Base-by-base conservation (phyloP, 2,329 filamentous ascomycete genomes). In the Trichoderma oligosporum region DNA sequence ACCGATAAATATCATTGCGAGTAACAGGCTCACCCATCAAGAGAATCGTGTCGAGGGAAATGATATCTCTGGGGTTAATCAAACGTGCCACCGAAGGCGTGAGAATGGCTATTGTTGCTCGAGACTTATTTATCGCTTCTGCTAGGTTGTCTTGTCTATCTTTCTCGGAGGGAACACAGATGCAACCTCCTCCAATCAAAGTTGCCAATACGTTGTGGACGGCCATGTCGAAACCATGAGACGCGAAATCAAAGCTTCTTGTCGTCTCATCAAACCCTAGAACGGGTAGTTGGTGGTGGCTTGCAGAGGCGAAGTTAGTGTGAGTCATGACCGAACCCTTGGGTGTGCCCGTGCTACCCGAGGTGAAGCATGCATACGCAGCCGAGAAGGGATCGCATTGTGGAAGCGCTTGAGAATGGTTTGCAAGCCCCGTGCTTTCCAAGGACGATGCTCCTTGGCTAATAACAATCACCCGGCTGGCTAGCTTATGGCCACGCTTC, bases 281-380 rank as follows among this genome's bases (percentile, higher is more conserved):
- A 7, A 18, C 18, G 4, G 45, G n/a, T 22, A 29, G 39, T 29
- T 62, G 60, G 27, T 20, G n/a, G 31, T 53, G 12, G 16, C 39
- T 9, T 20, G 38, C 29, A 4, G 48, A 51, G 9, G 44, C 44
- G 20, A 51, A 41, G 24, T 42, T 42, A 11, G 14, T 14, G n/a
- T 59, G 55, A 0, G 60, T 51, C 33, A 68, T 56, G 24, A 78
- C 70, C 18, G 78, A 74, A 38, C 77, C 77, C 66, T 80, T 80
- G 5, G 77, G 78, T 35, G 69, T 67, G 5, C 78, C 78, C 1
- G 78, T 80, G 16, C 75, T 79, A 16, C 78, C 78, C 11, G 77
- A 79, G 25, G 78, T 80, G 62, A 79, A 80, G 66, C 61, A 79
- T 75, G 31, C n/a, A n/a, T 67, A 67, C 9, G 51, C 39, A 7